Conservation (phyloP, 805 yeast genomes). For the Yarrowia porcina region DNA sequence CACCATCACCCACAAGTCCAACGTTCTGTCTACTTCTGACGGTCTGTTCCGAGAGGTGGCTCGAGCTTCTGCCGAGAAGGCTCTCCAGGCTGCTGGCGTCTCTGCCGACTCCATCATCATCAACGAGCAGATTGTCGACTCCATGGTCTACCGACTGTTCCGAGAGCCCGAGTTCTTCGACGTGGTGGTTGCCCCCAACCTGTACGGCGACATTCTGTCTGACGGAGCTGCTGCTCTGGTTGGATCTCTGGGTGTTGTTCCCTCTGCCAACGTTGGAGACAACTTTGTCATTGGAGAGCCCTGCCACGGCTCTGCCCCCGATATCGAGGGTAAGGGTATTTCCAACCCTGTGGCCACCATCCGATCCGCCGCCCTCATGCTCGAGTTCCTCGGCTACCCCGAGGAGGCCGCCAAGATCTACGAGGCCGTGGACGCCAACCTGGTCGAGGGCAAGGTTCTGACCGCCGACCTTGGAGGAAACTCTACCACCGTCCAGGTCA, state of each 20-base stretch:
- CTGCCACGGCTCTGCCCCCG: slow-evolving; percentile 99
- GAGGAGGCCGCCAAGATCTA: slow-evolving; percentile 89
- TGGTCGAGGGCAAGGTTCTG: slow-evolving; percentile 69
- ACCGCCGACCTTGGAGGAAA: slow-evolving; percentile 97
- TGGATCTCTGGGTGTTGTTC: slow-evolving; percentile 96
- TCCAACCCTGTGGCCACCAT: slow-evolving; percentile 97
- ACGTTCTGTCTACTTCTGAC: slow-evolving; percentile 87
- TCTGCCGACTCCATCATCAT: slow-evolving; percentile 36
- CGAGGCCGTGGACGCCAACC: slow-evolving; percentile 90
- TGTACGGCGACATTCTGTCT: slow-evolving; percentile 94
- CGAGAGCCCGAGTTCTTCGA: slow-evolving; percentile 97
- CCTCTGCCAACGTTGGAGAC: slow-evolving; percentile 97
- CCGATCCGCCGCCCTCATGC: slow-evolving; percentile 94
- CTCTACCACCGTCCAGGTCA: slow-evolving; percentile 80
- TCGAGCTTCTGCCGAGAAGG: slow-evolving; percentile 50
- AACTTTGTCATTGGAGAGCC: slow-evolving; percentile 97
- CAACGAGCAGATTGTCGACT: slow-evolving; percentile 97
- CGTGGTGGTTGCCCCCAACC: slow-evolving; percentile 97
- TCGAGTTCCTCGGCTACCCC: slow-evolving; percentile 91
- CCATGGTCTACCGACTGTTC: slow-evolving; percentile 98
- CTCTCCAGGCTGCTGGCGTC: slow-evolving; percentile 8
- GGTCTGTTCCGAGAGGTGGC: slow-evolving; percentile 94
- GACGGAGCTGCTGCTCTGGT: slow-evolving; percentile 95
- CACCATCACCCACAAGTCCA: slow-evolving; percentile 95
- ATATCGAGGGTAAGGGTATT: slow-evolving; percentile 86